Percentiles rank a stretch among this genome's conserved stretches.
phyloP scores from a whole-genome alignment of 345 rosid genomes.

The Eucalyptus curtisii region DNA sequence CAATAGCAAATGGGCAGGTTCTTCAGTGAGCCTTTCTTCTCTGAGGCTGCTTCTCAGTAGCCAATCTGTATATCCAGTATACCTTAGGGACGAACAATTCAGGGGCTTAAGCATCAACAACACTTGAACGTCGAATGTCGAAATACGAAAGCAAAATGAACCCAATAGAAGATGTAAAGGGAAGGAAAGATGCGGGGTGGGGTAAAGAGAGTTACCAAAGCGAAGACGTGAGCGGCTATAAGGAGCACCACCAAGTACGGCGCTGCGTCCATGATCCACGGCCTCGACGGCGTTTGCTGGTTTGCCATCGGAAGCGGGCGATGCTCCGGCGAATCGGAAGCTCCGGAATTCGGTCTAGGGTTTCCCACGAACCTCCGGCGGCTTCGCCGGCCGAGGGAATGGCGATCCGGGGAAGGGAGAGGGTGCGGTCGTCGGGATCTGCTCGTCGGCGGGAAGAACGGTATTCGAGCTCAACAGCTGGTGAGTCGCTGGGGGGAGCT shows the following conservation, averaged over 20 bases:
- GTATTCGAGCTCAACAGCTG: background rate
- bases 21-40: constrained; percentile 59
- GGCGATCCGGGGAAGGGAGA: background rate
- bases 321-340: background rate
- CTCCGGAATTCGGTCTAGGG: background rate
- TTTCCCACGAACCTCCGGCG: background rate
- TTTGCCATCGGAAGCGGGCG: constrained; percentile 25
- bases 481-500: background rate
- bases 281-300: constrained; percentile 19
- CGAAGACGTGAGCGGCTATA: constrained; percentile 74
- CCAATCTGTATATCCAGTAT: constrained; percentile 78
- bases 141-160: background rate
- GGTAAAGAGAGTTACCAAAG: constrained; percentile 27
- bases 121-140: background rate
- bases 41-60: constrained; percentile 59
- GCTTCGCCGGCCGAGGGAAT: background rate
- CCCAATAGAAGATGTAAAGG: rapidly evolving
- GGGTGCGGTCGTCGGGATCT: background rate
- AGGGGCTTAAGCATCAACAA: background rate
- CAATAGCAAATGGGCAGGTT: background rate
- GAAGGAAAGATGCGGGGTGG: background rate
- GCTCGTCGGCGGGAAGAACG: background rate
- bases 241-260: constrained; percentile 51
- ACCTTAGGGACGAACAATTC: constrained; percentile 18
- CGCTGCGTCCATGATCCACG: constrained; percentile 66